Base-by-base conservation (phyloP, 495 filamentous ascomycete genomes). In the Penicillium cinerascens region DNA sequence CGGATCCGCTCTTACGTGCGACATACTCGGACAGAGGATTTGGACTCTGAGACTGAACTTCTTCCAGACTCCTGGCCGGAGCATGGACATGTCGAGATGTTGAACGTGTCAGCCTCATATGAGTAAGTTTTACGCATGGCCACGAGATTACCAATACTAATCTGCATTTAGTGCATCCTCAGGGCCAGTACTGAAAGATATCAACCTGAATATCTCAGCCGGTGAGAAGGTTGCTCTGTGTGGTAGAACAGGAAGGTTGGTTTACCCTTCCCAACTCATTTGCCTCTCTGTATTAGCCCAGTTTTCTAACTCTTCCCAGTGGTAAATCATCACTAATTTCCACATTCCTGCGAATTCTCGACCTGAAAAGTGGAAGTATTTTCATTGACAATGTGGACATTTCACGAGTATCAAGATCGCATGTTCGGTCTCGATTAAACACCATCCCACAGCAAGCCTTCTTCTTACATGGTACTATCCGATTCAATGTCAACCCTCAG, bases 391-490 rank as follows among this genome's bases (percentile, higher is more conserved):
- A 65, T 7, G 40, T 77, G 5, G 72, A 80, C 42, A 66, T 76
- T n/a, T 54, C 63, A 16, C 63, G 27, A 13, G 39, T 77, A 6
- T 63, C 70, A 6, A 49, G 59, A 5, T 39, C 65, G 7, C 48
- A 42, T 22, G 48, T 75, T 13, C 65, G 74, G 8, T 62, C 62
- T 11, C 49, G 62, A 5, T 63, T 78, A 3, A 73, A 74, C 38
- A 56, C 72, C 1, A 67, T 82, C 6, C 66, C 74, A 1, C 78
- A 82, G 51, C 76, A 83, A 16, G 68, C 76, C 1, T 71, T 78
- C 50, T 72, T 77, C 22, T 44, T 80, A 0, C 57, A 58, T 6
- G 77, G 72, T 13, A 69, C 60, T 1, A 59, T 80, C 2, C 70
- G 80, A 21, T 63, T 70, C 16, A 82, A 82, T 38, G 54, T 71